Evolutionary conservation across 345 rosid genomes (phyloP), one percentile per base, ranked within the genome.

Genomic region (Citrus medica): DNA sequence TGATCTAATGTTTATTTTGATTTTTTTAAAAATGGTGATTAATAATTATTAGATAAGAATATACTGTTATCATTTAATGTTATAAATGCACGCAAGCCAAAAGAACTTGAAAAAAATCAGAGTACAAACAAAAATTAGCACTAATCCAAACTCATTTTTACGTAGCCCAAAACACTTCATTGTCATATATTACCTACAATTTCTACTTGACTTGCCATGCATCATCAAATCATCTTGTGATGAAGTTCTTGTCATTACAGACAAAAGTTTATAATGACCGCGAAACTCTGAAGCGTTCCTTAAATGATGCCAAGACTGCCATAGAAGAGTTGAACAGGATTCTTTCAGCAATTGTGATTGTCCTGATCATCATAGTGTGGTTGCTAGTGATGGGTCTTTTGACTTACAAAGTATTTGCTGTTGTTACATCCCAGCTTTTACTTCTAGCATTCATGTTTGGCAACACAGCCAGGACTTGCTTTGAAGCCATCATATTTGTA

Each of bases 401-500:
- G 75, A 83, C 88, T 21, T 88, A 90, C 63, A 65, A 86, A 69
- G 74, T 88, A 12, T 87, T 91, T 0, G 82, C 89, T 55, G 84
- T 89, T 64, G 77, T 91, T 61, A 86, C 92, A 51, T 87, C 95
- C 67, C 93, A 91, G 77, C 84, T 91, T 19, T 69, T 91, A 75
- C 79, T 89, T 0, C 82, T 76, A 40, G 90, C 46, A 5, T 91
- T 89, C 80, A 81, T 89, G 80, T 91, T 89, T 48, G 92, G 95
- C 17, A 88, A 89, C 79, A 83, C 88, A 0, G 90, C 88, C 73
- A 93, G 76, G 87, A 88, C 88, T 0, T 75, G 86, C 3, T 91
- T 91, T 21, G 95, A 91, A 78, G 91, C 97, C 76, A 88, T 94
- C 79, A 85, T 94, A 46, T 92, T 94, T 72, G 93, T 94, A 42